These are phyloP conservation scores for Tetrapisispora iriomotensis DNA, from an alignment of 805 yeast genomes.

Conservation along the genomic window DNA sequence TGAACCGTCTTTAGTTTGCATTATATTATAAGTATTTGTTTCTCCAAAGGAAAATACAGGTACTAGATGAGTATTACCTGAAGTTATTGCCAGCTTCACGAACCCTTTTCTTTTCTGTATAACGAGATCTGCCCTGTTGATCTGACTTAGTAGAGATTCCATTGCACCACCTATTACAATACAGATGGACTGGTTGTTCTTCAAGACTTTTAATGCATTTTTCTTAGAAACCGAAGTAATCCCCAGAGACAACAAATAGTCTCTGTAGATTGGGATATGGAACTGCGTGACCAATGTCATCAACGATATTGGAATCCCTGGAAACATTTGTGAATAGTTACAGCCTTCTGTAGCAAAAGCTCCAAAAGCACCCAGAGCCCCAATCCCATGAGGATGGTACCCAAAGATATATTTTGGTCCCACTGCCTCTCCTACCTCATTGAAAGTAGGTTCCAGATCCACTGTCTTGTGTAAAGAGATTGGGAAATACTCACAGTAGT, in stretches of 20 bases:
- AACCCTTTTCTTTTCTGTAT: conserved; percentile 78
- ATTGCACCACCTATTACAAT: conserved; percentile 96
- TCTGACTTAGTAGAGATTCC: conserved; percentile 63
- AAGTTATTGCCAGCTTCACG: conserved; percentile 71
- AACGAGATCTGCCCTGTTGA: conserved; percentile 50
- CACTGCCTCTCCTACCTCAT: conserved; percentile 27
- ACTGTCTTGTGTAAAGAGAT: conserved; percentile 56
- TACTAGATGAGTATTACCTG: conserved; percentile 69
- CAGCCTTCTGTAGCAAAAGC: conserved; percentile 77
- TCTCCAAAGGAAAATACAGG: conserved; percentile 93
- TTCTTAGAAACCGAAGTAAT: conserved; percentile 71
- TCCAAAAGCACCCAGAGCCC: conserved; percentile 84
- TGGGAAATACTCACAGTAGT: conserved; percentile 75
- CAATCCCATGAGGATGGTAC: conserved; percentile 94
- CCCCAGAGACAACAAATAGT: conserved; percentile 72
- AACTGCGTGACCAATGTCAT: conserved; percentile 80
- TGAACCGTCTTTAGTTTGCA: conserved; percentile 36
- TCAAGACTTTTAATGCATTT: conserved; percentile 57
- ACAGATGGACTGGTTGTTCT: conserved; percentile 63
- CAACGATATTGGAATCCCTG: conserved; percentile 73
- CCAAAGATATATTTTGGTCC: conserved; percentile 84
- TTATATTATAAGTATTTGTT: conserved; percentile 48
- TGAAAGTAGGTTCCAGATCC: conserved; percentile 64
- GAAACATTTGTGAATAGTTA: conserved; percentile 55
- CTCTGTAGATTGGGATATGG: conserved; percentile 74